These are phyloP conservation scores for Cenchrus purpureus DNA, from an alignment of 176 grass and related monocot species.

Conservation along the genomic window DNA sequence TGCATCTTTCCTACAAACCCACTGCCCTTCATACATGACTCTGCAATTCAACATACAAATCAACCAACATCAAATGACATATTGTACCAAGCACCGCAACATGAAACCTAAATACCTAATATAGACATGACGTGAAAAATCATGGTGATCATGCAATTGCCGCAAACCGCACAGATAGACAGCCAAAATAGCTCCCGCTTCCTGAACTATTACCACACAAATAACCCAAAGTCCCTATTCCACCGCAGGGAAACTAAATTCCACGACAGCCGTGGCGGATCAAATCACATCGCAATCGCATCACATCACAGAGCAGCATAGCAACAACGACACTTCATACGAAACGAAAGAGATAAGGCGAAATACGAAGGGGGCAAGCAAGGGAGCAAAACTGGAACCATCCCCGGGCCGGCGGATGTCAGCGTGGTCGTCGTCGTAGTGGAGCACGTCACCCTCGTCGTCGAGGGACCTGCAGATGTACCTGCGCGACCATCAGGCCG, in stretches of 20 bases:
- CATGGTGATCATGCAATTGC: neutral
- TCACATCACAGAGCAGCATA: neutral
- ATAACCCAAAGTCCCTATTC: neutral
- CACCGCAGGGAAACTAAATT: neutral
- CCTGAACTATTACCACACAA: neutral
- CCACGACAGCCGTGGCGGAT: neutral
- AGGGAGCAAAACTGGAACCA: constrained; percentile 28
- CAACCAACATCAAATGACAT: neutral
- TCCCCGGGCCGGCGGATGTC: constrained; percentile 59
- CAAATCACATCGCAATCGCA: neutral
- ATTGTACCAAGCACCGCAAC: neutral
- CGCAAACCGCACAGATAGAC: neutral
- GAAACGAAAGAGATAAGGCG: neutral
- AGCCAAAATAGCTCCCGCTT: neutral
- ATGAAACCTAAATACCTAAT: neutral
- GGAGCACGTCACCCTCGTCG: constrained; percentile 68
- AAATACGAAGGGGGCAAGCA: neutral
- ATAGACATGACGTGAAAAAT: neutral
- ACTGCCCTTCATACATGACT: neutral
- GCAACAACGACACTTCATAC: neutral
- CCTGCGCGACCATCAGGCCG: constrained; percentile 86
- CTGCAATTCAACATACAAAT: neutral
- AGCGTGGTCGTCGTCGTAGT: constrained; percentile 75
- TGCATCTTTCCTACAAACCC: neutral
- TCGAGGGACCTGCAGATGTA: constrained; percentile 62